phyloP scores from a whole-genome alignment of 306 rosid species.

The Cajanus cajan region DNA sequence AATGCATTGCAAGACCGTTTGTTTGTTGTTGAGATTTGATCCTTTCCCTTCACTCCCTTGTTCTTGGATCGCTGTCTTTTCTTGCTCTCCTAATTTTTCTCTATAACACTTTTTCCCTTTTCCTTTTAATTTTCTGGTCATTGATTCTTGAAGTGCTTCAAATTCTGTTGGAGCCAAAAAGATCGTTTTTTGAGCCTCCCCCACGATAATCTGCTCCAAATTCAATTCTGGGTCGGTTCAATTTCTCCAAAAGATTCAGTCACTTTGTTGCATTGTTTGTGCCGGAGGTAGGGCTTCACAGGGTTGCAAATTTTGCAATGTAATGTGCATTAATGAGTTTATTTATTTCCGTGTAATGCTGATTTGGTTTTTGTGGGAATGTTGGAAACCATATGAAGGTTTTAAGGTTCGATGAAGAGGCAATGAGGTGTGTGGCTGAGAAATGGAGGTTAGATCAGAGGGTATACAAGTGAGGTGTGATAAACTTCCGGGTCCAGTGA shows the following conservation, averaged over 20 bases:
- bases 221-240: conserved; percentile 30
- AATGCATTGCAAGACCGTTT: conserved; percentile 16
- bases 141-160: conserved; percentile 16
- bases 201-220: not conserved
- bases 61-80: conserved; percentile 26
- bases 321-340: not conserved
- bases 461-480: conserved; percentile 67
- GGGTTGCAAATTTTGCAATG: conserved; percentile 34
- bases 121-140: not conserved
- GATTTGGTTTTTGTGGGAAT: conserved; percentile 20
- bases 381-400: conserved; percentile 30
- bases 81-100: conserved; percentile 1
- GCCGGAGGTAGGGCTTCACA: conserved; percentile 35
- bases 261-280: conserved; percentile 14
- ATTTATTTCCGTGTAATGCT: not conserved
- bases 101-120: not conserved
- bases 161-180: conserved; percentile 6
- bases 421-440: conserved; percentile 68
- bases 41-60: not conserved
- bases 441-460: conserved; percentile 94
- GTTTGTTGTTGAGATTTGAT: conserved; percentile 34
- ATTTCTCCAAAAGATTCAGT: conserved; percentile 17
- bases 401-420: conserved; percentile 65
- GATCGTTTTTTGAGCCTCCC: conserved; percentile 13
- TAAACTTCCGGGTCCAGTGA: conserved; percentile 65